Evolutionary conservation across 305 asterid genomes (phyloP), one percentile per base, ranked within the genome.

Genomic region (Lippia alba): DNA sequence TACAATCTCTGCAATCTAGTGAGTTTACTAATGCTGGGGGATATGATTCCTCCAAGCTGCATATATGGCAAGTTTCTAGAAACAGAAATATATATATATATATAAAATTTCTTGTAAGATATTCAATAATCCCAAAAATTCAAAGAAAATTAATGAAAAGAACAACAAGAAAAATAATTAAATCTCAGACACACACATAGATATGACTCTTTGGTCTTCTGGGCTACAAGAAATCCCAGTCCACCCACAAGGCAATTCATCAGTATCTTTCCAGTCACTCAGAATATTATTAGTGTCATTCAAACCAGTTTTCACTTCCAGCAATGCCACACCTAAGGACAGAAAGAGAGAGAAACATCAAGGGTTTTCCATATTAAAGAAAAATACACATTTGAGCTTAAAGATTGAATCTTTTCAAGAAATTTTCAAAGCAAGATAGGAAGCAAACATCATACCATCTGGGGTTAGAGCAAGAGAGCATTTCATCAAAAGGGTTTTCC

Each of bases 21-120:
- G 65, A 91, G 94, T 75, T 81, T 89, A 58, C 92, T 86, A 68
- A 91, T 85, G 84, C 82, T 88, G 6, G 97, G 96, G 68, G 97
- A 87, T 67, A 94, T 86, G 64, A 81, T 77, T 33, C 97, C 99
- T 72, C 90, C 96, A 65, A 94, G 91, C 79, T 89, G 91, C 97
- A 88, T 85, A 24, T 86, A 85, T 51, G 97, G 97, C 53, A 94
- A 76, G 78, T 94, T 91, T 85, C 97, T 91, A 76, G 74, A 79
- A 36, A 48, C 74, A 72, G 64, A 33, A 57, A 54, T n/a, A n/a
- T n/a, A n/a, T n/a, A n/a, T n/a, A 18, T 6, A 53, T 15, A 51
- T 20, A 49, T 14, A n/a, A n/a, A n/a, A n/a, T 14, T 62, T 51
- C 12, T 5, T 59, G 32, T 39, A 49, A 53, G 54, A 48, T 20